These are phyloP conservation scores for Solanum tarapatanum DNA, from an alignment of 257 asterid species.

Conservation along the genomic window DNA sequence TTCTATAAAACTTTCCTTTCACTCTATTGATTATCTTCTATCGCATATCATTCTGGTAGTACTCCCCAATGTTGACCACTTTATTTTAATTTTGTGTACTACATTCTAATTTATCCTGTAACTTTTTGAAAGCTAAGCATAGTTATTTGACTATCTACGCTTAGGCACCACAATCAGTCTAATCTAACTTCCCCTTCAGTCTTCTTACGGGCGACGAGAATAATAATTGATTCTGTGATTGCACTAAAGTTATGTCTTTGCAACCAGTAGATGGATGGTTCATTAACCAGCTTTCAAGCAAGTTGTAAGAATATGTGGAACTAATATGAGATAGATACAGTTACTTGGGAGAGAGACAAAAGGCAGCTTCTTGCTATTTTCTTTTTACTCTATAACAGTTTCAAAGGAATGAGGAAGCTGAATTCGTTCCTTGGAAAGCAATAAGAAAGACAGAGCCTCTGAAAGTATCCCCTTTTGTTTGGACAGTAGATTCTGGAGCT, in stretches of 20 bases:
- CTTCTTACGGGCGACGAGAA: neutral
- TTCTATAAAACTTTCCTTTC: neutral
- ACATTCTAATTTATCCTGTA: neutral
- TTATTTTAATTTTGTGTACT: neutral
- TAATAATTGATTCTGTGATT: neutral
- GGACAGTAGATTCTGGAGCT: neutral
- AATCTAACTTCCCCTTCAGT: neutral
- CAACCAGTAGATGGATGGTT: neutral
- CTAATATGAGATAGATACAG: neutral
- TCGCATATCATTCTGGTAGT: neutral
- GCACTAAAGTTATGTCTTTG: neutral
- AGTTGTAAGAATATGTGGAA: neutral
- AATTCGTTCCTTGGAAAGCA: neutral
- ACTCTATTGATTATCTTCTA: neutral
- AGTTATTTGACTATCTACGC: neutral
- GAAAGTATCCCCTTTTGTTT: neutral
- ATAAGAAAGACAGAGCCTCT: neutral
- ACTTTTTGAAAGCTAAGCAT: neutral
- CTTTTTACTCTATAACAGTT: neutral
- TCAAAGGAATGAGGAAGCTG: neutral
- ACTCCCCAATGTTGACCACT: neutral
- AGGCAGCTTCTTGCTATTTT: neutral
- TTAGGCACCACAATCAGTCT: neutral
- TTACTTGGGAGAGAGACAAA: neutral
- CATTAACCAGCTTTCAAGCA: neutral